Conservation (phyloP, 1,284 basidiomycete species). For the Ceratobasidium papillatum region DNA sequence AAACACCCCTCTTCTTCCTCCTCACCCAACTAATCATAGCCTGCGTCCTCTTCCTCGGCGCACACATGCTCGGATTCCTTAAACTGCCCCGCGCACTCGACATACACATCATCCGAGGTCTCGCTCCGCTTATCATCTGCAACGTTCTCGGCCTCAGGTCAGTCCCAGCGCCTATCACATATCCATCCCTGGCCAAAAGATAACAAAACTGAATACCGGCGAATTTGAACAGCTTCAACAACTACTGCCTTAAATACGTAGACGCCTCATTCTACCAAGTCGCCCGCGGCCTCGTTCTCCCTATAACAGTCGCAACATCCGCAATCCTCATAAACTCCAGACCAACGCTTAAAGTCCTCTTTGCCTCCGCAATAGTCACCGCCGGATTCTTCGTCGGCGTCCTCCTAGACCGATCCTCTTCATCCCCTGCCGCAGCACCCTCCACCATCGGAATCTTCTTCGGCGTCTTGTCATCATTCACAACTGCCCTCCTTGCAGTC, state of each 20-base stretch:
- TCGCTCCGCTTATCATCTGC: slow-evolving; percentile 74
- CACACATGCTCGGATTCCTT: slow-evolving; percentile 68
- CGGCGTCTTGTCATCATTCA: slow-evolving; percentile 77
- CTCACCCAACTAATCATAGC: slow-evolving; percentile 81
- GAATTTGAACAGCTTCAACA: slow-evolving; percentile 70
- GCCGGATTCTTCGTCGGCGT: slow-evolving; percentile 86
- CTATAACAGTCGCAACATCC: slow-evolving; percentile 84
- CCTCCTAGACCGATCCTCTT: slow-evolving; percentile 69
- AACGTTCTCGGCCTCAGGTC: slow-evolving; percentile 84
- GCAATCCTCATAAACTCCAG: slow-evolving; percentile 72
- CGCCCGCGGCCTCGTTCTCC: slow-evolving; percentile 85
- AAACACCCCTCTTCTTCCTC: slow-evolving; percentile 82
- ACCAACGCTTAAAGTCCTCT: slow-evolving; percentile 72
- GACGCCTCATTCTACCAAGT: slow-evolving; percentile 92
- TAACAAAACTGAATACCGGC: neutral
- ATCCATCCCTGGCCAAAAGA: neutral
- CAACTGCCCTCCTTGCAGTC: slow-evolving; percentile 83
- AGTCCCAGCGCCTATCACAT: slow-evolving; percentile 42
- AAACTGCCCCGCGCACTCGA: slow-evolving; percentile 66
- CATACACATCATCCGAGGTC: slow-evolving; percentile 67
- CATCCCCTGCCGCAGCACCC: slow-evolving; percentile 52
- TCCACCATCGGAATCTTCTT: slow-evolving; percentile 67
- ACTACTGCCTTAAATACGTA: slow-evolving; percentile 89
- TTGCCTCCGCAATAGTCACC: slow-evolving; percentile 77
- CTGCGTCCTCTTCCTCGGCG: slow-evolving; percentile 73